Evolutionary conservation across 495 filamentous ascomycete species (phyloP).

Genomic region (Xylaria bambusicola): DNA sequence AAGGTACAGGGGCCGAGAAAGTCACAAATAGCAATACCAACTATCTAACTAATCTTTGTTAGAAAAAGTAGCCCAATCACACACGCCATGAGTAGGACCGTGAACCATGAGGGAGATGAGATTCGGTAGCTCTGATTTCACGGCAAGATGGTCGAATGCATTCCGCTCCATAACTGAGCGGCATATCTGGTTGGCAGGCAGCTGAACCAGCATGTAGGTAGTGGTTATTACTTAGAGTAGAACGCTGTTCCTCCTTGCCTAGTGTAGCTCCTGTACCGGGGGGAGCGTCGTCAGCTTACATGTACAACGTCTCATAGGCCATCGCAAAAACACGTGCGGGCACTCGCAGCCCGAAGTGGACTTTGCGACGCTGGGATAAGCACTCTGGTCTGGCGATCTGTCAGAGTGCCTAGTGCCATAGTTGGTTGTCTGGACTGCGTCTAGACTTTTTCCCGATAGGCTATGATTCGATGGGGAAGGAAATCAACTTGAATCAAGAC

Average conservation of each 20-base stretch:
- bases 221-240: too few species aligned
- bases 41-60: neutral
- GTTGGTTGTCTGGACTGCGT: constrained; percentile 14
- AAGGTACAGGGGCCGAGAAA: constrained; percentile 4
- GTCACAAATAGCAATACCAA: neutral
- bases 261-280: neutral
- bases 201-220: too few species aligned
- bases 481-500: constrained; percentile 13
- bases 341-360: constrained; percentile 20
- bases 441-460: constrained; percentile 11
- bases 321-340: constrained; percentile 18
- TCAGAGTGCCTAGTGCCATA: neutral
- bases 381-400: constrained; percentile 10
- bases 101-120: neutral
- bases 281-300: neutral
- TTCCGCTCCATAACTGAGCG: too few species aligned
- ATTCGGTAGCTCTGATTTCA: too few species aligned
- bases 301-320: constrained; percentile 7
- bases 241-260: too few species aligned
- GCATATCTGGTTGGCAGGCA: too few species aligned
- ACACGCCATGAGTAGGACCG: neutral
- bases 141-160: too few species aligned
- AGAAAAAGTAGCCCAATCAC: neutral
- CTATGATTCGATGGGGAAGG: constrained; percentile 13
- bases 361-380: constrained; percentile 12